phyloP scores from a whole-genome alignment of 2,329 filamentous ascomycete species.

The Dryadomyces sulphureus region DNA sequence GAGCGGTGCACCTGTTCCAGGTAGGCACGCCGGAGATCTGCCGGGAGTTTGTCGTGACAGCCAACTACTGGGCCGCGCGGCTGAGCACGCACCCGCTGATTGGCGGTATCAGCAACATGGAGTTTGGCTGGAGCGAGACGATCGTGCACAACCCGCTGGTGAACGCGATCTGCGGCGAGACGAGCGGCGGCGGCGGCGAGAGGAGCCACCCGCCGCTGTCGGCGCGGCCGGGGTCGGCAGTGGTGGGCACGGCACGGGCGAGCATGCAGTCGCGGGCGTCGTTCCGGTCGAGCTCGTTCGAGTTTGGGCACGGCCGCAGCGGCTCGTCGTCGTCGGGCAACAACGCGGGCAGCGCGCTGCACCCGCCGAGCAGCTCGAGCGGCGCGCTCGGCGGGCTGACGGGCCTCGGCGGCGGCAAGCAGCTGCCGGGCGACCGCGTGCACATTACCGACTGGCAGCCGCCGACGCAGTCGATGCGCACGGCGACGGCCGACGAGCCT shows the following conservation, averaged over 20 bases:
- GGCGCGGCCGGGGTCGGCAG: constrained; percentile 35
- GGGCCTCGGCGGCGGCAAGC: constrained; percentile 16
- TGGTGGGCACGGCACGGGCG: constrained; percentile 10
- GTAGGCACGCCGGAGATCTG: constrained; percentile 91
- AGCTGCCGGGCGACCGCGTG: constrained; percentile 72
- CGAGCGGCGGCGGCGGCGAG: constrained; percentile 10
- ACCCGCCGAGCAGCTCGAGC: neutral
- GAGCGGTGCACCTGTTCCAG: constrained; percentile 95
- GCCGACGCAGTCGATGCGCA: constrained; percentile 79
- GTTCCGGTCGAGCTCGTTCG: constrained; percentile 43
- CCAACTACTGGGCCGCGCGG: constrained; percentile 95
- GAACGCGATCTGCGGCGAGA: constrained; percentile 36
- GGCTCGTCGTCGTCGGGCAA: constrained; percentile 16
- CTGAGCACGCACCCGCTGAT: constrained; percentile 86
- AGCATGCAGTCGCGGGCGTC: constrained; percentile 20
- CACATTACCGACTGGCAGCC: constrained; percentile 79
- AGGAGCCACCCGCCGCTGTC: constrained; percentile 5
- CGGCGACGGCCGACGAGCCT: constrained; percentile 60
- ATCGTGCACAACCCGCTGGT: constrained; percentile 53
- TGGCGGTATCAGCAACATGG: constrained; percentile 89
- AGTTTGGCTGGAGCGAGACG: constrained; percentile 88
- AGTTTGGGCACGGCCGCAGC: constrained; percentile 42
- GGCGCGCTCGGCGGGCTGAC: neutral
- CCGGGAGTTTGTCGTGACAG: constrained; percentile 82
- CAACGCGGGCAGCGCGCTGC: neutral